phyloP scores from a whole-genome alignment of 2,329 filamentous ascomycete species.

The Exserohilum turcica region DNA sequence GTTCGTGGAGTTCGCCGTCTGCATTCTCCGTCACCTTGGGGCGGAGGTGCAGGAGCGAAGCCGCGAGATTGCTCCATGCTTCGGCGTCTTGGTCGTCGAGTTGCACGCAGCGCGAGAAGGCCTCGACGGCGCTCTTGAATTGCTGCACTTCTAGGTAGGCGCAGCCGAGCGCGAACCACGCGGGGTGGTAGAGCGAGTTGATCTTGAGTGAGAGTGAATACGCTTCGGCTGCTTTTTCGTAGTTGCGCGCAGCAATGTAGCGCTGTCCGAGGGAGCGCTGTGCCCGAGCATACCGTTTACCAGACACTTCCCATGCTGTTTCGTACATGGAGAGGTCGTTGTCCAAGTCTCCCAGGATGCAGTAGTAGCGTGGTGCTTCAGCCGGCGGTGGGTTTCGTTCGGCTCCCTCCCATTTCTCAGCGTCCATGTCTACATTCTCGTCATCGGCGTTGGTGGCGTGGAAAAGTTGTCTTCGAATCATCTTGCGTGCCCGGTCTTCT shows the following conservation, averaged over 20 bases:
- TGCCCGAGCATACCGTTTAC: constrained; percentile 78
- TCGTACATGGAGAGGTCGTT: constrained; percentile 75
- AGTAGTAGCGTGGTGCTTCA: constrained; percentile 86
- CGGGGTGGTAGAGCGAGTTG: constrained; percentile 79
- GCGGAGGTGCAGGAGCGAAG: constrained; percentile 75
- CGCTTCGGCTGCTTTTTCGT: constrained; percentile 72
- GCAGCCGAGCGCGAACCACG: constrained; percentile 91
- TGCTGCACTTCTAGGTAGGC: constrained; percentile 77
- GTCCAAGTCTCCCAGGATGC: constrained; percentile 90
- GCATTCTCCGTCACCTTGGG: constrained; percentile 44
- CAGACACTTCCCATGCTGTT: constrained; percentile 86
- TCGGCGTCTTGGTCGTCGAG: constrained; percentile 87
- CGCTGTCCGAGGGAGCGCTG: constrained; percentile 85
- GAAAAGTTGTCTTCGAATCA: constrained; percentile 81
- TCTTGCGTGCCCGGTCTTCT: constrained; percentile 79
- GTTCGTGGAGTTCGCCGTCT: constrained; percentile 50
- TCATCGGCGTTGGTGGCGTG: constrained; percentile 60
- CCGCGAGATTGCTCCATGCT: constrained; percentile 93
- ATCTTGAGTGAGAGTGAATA: constrained; percentile 78
- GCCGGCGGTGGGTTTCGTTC: constrained; percentile 73
- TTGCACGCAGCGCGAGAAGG: constrained; percentile 82
- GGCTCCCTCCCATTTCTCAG: constrained; percentile 66
- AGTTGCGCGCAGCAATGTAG: constrained; percentile 70
- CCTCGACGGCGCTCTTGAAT: constrained; percentile 79
- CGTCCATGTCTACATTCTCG: constrained; percentile 49